Conservation (phyloP, 495 filamentous ascomycete genomes). For the Hypoxylon fuscum region DNA sequence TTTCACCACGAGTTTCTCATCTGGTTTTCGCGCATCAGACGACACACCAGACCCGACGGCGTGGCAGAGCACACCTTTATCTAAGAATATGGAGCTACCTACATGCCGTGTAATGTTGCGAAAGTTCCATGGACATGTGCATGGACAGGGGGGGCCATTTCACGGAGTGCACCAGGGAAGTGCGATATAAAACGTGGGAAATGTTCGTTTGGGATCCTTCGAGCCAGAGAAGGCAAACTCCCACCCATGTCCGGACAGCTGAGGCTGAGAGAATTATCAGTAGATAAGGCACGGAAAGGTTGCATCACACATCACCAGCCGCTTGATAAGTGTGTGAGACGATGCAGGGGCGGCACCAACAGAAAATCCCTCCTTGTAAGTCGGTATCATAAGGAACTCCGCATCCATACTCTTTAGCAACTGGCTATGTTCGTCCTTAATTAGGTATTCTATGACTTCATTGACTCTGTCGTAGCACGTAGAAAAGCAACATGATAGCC, state of each 20-base stretch:
- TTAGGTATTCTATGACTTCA: too few species aligned
- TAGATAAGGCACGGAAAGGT: slow-evolving; percentile 5
- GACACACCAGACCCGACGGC: background rate
- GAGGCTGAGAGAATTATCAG: slow-evolving; percentile 12
- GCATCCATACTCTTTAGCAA: background rate
- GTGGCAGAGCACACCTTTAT: slow-evolving; percentile 4
- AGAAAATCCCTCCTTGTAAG: background rate
- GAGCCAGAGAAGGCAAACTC: background rate
- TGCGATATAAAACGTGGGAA: slow-evolving; percentile 3
- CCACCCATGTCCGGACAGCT: background rate
- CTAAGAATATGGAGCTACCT: background rate
- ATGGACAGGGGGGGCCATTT: background rate
- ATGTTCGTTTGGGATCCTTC: slow-evolving; percentile 14
- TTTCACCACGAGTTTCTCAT: background rate
- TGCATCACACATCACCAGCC: slow-evolving; percentile 4
- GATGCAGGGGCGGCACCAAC: slow-evolving; percentile 14
- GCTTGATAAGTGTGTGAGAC: slow-evolving; percentile 10
- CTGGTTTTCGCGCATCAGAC: background rate
- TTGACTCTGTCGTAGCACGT: too few species aligned
- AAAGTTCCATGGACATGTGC: too few species aligned
- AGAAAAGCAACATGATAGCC: too few species aligned
- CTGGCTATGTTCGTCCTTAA: background rate
- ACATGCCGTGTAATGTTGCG: slow-evolving; percentile 14
- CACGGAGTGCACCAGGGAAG: background rate
- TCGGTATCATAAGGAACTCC: background rate